Base-by-base conservation (phyloP, 129 eudicot species). In the Smallanthus sonchifolius region DNA sequence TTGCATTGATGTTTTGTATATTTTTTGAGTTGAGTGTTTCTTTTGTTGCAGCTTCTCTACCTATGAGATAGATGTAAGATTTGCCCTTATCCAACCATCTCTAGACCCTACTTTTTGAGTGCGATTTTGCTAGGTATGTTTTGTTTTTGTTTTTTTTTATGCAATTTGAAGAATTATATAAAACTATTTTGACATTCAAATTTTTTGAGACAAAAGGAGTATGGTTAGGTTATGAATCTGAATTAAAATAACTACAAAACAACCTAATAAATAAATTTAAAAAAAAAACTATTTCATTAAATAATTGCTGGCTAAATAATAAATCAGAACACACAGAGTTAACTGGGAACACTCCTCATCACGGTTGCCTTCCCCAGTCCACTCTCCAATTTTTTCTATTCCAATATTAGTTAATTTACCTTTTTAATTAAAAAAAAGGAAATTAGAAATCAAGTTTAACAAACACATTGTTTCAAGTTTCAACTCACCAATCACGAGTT, bases 311-410 rank as follows among this genome's bases (percentile, higher is more conserved):
- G 15, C 32, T 43, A 15, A 57, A 44, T 57, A 77, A 60, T 60
- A 69, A 45, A 37, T 5, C 15, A 45, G 0, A 24, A 70, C 30
- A 32, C 30, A 19, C 28, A 48, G 42, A 75, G 52, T 63, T 64
- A 19, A 65, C 71, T 47, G 10, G 81, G 7, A 35, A 57, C 68
- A 76, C 69, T 67, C 40, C 69, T 3, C 39, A 7, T 44, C 69
- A 49, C 16, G 48, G 75, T 76, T 78, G 76, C 77, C 54, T 71
- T 38, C 73, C 60, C 67, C 67, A 32, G 61, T 72, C 82, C 78
- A 71, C 82, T 40, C 47, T 60, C 56, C 17, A 17, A 30, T 67
- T 68, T 19, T 42, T 13, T 59, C 4, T 30, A 2, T 54, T 40
- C 4, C 32, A 63, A 34, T 49, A 35, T 74, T 61, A 74, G 10